These are phyloP conservation scores for Phaeotremella skinneri DNA, from an alignment of 768 basidiomycete genomes.

Conservation along the genomic window DNA sequence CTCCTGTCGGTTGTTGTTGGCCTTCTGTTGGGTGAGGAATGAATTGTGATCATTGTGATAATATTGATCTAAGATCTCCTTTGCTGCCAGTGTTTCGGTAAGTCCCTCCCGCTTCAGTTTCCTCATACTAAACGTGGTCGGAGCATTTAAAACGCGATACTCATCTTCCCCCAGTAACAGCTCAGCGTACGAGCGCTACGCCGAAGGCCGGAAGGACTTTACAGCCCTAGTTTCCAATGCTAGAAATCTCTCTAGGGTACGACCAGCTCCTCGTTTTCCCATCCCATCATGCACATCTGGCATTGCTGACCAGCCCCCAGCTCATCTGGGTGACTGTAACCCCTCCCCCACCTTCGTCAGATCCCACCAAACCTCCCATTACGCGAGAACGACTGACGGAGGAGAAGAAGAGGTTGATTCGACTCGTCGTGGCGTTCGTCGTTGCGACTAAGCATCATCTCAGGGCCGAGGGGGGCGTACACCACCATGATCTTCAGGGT, in stretches of 20 bases:
- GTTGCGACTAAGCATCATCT: constrained; percentile 66
- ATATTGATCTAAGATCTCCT: neutral
- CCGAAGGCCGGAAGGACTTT: constrained; percentile 83
- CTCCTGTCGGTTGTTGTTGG: constrained; percentile 88
- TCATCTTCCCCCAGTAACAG: constrained; percentile 25
- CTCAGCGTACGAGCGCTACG: constrained; percentile 37
- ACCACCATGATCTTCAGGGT: constrained; percentile 73
- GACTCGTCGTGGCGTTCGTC: constrained; percentile 67
- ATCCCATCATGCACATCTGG: constrained; percentile 46
- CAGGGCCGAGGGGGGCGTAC: constrained; percentile 60
- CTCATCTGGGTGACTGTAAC: constrained; percentile 75
- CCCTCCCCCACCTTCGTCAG: constrained; percentile 54
- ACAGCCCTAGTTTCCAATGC: constrained; percentile 65
- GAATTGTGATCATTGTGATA: constrained; percentile 43
- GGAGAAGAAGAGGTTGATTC: constrained; percentile 67
- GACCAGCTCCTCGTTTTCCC: neutral
- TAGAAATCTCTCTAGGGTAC: constrained; percentile 42
- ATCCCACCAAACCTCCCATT: constrained; percentile 20
- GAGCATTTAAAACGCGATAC: too few relatives aligned
- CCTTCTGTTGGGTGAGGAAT: constrained; percentile 69
- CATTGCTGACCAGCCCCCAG: constrained; percentile 60
- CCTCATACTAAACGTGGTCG: constrained; percentile 9
- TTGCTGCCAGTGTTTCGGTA: constrained; percentile 33
- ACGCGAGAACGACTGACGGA: constrained; percentile 44
- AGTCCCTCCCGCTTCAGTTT: constrained; percentile 2